These are phyloP conservation scores for Sporisorium graminicola DNA, from an alignment of 1,284 basidiomycete genomes.

Conservation along the genomic window DNA sequence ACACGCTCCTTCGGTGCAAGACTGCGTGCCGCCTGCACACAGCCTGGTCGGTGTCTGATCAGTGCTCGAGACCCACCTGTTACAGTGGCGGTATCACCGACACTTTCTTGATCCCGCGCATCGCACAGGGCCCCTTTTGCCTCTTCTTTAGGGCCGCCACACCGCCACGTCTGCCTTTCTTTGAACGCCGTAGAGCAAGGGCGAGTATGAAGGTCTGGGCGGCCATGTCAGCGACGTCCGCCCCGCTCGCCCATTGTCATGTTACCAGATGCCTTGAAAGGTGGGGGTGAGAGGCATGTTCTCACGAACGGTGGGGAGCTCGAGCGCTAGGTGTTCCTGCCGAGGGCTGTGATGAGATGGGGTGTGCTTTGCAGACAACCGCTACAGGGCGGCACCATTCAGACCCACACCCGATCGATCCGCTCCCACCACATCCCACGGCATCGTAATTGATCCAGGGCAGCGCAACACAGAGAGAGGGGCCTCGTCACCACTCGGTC, in stretches of 20 bases:
- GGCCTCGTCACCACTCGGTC: conserved; percentile 1
- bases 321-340: background rate
- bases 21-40: background rate
- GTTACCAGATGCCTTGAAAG: no score
- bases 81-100: background rate
- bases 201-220: background rate
- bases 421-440: background rate
- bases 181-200: background rate
- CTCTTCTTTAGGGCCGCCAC: background rate
- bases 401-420: background rate
- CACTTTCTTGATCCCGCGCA: background rate
- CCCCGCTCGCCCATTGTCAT: background rate
- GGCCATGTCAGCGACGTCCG: background rate
- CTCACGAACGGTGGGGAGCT: background rate
- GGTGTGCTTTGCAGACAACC: background rate
- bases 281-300: background rate
- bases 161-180: background rate
- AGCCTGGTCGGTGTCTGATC: background rate
- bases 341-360: background rate
- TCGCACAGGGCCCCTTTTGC: background rate
- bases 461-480: no score
- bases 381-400: background rate
- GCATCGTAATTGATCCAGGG: no score
- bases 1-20: background rate
- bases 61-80: background rate